These are phyloP conservation scores for Syncephalastrum racemosum DNA, from an alignment of 371 early-diverging fungal species.

Conservation along the genomic window DNA sequence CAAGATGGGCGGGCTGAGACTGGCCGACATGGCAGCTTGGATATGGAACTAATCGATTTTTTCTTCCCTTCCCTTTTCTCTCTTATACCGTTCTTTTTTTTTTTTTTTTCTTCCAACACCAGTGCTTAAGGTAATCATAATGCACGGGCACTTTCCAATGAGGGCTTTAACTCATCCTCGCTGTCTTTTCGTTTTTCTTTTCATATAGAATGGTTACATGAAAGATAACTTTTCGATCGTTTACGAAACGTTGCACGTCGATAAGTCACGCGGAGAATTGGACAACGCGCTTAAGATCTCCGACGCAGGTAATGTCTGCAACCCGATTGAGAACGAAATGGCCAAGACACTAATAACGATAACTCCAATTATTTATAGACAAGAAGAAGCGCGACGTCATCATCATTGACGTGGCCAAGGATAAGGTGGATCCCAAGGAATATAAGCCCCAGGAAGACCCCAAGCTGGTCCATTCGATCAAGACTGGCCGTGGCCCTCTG, in stretches of 20 bases:
- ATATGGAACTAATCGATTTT: neutral
- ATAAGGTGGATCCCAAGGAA: conserved; percentile 51
- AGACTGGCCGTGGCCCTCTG: conserved; percentile 73
- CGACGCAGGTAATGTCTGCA: conserved; percentile 16
- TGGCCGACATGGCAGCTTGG: too few relatives aligned
- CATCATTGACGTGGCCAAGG: conserved; percentile 66
- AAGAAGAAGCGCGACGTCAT: conserved; percentile 64
- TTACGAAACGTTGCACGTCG: conserved; percentile 73
- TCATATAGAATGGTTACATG: conserved; percentile 62
- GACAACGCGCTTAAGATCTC: conserved; percentile 60
- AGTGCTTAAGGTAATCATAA: conserved; percentile 20
- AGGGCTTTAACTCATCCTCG: neutral
- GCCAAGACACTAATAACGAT: neutral
- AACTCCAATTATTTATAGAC: conserved; percentile 12
- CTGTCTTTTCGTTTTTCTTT: neutral
- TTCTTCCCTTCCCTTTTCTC: neutral
- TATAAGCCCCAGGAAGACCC: conserved; percentile 70
- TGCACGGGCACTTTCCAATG: neutral
- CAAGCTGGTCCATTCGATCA: conserved; percentile 56
- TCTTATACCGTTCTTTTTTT: too few relatives aligned
- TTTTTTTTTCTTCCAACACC: conserved; percentile 3
- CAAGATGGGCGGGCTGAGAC: too few relatives aligned
- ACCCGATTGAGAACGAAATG: neutral
- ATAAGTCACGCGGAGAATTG: conserved; percentile 67
- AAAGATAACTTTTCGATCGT: conserved; percentile 70